A percentile compares a stretch with the other conserved stretches of the same genome.
These are phyloP conservation scores for Penicillium pulvis DNA, from an alignment of 495 filamentous ascomycete genomes.

Conservation along the genomic window DNA sequence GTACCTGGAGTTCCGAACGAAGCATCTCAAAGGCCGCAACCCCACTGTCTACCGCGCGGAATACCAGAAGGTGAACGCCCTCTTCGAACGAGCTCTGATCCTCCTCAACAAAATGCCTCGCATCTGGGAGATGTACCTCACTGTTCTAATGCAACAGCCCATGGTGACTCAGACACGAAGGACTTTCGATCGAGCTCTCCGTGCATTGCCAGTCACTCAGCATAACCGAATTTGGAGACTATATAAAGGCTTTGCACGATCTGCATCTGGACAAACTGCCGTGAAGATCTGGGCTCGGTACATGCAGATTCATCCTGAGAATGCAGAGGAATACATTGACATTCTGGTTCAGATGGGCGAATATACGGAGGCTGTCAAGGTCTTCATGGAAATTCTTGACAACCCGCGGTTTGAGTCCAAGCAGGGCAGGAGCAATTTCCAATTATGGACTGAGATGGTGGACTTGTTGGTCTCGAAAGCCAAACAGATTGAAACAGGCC, in stretches of 20 bases:
- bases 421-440: conserved; percentile 90
- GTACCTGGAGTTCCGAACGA: conserved; percentile 86
- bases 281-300: conserved; percentile 94
- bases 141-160: conserved; percentile 87
- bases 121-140: conserved; percentile 98
- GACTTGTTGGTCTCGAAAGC: conserved; percentile 92
- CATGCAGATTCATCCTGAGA: conserved; percentile 97
- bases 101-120: conserved; percentile 98
- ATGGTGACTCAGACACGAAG: conserved; percentile 86
- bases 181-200: conserved; percentile 91
- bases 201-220: conserved; percentile 93
- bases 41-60: conserved; percentile 78
- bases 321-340: conserved; percentile 92
- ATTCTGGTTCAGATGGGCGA: conserved; percentile 78
- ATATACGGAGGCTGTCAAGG: conserved; percentile 90
- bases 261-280: conserved; percentile 87
- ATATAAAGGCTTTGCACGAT: conserved; percentile 89
- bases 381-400: conserved; percentile 92
- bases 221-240: conserved; percentile 96
- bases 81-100: conserved; percentile 92
- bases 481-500: conserved; percentile 77
- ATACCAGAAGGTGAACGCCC: conserved; percentile 89
- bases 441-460: conserved; percentile 98
- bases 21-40: conserved; percentile 83
- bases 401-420: conserved; percentile 91